phyloP scores from a whole-genome alignment of 306 rosid genomes.

The Oemleria cerasiformis region DNA sequence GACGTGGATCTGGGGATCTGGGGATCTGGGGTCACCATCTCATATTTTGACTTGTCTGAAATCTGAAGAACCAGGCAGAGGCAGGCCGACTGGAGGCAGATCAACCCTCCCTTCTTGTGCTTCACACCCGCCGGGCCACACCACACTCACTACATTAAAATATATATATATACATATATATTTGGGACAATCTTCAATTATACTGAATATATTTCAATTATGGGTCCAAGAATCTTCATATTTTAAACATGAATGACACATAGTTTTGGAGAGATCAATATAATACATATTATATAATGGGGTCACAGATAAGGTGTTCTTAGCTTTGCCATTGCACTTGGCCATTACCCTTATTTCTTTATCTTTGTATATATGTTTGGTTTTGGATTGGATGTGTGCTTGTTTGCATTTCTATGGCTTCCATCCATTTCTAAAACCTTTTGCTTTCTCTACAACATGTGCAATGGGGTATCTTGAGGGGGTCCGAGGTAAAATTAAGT shows the following conservation, averaged over 20 bases:
- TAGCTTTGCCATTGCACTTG: conserved; percentile 24
- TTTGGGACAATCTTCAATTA: conserved; percentile 12
- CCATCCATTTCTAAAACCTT: neutral
- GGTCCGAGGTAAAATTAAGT: too few relatives aligned
- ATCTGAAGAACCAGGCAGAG: neutral
- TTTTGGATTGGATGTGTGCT: neutral
- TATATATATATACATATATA: neutral
- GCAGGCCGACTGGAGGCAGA: conserved; percentile 10
- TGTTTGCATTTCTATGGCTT: neutral
- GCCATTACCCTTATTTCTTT: conserved; percentile 8
- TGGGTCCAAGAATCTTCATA: conserved; percentile 28
- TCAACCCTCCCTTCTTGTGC: conserved; percentile 28
- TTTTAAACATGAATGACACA: neutral
- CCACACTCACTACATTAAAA: neutral
- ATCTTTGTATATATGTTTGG: neutral
- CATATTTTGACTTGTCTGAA: conserved; percentile 19
- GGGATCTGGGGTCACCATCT: conserved; percentile 11
- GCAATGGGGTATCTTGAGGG: neutral
- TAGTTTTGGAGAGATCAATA: conserved; percentile 8
- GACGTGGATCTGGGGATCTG: conserved; percentile 16
- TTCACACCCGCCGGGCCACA: neutral
- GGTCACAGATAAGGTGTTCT: neutral
- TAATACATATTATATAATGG: neutral
- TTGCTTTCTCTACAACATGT: neutral
- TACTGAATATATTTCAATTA: neutral